A percentile compares a stretch with the other conserved stretches of the same genome.
These are phyloP conservation scores for Suaeda aralocaspica DNA, from an alignment of 148 eudicot species.

Conservation along the genomic window DNA sequence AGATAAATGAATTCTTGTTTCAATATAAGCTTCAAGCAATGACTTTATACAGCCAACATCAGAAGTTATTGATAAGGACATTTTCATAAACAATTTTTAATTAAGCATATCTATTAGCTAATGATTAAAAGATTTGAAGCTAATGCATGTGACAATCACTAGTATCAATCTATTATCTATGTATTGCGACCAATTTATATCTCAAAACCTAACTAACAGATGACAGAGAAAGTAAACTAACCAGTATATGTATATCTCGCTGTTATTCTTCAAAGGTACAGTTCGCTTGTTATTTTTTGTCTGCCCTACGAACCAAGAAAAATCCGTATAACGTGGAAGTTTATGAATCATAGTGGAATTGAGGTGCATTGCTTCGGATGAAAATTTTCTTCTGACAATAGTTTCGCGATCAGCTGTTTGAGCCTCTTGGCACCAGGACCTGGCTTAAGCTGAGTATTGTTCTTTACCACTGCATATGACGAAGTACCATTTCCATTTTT, in stretches of 20 bases:
- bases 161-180: neutral
- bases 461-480: slow-evolving; percentile 25
- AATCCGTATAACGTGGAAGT: neutral
- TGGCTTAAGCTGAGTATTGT: slow-evolving; percentile 37
- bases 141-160: too few species aligned
- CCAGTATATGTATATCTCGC: slow-evolving; percentile 5
- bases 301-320: slow-evolving; percentile 4
- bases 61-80: too few species aligned
- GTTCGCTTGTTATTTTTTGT: slow-evolving; percentile 11
- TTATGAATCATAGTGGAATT: slow-evolving; percentile 26
- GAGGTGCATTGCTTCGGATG: slow-evolving; percentile 47
- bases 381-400: slow-evolving; percentile 47
- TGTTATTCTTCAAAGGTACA: neutral
- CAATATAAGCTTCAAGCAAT: too few species aligned
- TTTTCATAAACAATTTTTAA: too few species aligned
- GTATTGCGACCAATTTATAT: neutral
- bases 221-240: slow-evolving; percentile 1
- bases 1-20: too few species aligned
- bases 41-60: too few species aligned
- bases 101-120: too few species aligned
- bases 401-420: slow-evolving; percentile 39
- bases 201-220: slow-evolving; percentile 1
- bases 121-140: too few species aligned
- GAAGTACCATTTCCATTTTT: slow-evolving; percentile 14
- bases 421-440: slow-evolving; percentile 61